A percentile compares a stretch with the other conserved stretches of the same genome.
These are phyloP conservation scores for Neonectria magnoliae DNA, from an alignment of 2,329 filamentous ascomycete species.

Conservation along the genomic window DNA sequence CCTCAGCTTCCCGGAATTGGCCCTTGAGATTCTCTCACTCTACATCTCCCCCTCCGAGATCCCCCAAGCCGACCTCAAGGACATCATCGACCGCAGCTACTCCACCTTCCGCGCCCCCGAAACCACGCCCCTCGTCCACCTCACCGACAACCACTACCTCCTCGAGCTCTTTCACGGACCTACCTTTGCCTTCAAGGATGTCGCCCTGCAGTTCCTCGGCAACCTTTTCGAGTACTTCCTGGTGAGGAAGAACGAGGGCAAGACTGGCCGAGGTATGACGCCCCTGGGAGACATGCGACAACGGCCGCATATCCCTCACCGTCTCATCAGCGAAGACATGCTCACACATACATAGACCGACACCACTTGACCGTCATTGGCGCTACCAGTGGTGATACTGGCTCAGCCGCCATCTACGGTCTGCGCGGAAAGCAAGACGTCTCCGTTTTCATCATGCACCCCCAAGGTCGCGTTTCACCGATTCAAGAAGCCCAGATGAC, in stretches of 20 bases:
- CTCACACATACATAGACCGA: slow-evolving; percentile 59
- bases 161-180: slow-evolving; percentile 96
- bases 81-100: slow-evolving; percentile 84
- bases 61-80: slow-evolving; percentile 71
- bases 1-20: not conserved
- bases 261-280: slow-evolving; percentile 59
- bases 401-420: slow-evolving; percentile 95
- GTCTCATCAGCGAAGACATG: not conserved
- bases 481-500: slow-evolving; percentile 99
- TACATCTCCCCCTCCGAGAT: not conserved
- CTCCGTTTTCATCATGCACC: slow-evolving; percentile 93
- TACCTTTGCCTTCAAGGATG: slow-evolving; percentile 93
- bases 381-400: slow-evolving; percentile 88
- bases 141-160: slow-evolving; percentile 74
- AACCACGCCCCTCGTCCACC: slow-evolving; percentile 69
- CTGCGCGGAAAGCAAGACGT: slow-evolving; percentile 96
- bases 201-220: slow-evolving; percentile 89
- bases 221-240: slow-evolving; percentile 95
- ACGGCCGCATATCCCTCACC: not conserved
- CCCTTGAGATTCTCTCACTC: not conserved
- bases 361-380: slow-evolving; percentile 89
- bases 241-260: slow-evolving; percentile 69
- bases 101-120: slow-evolving; percentile 85
- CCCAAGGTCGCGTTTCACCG: slow-evolving; percentile 88
- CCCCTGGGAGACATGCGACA: not conserved